Conservation (phyloP, 805 yeast species). For the Sugiyamaella boreocaroliniensis region DNA sequence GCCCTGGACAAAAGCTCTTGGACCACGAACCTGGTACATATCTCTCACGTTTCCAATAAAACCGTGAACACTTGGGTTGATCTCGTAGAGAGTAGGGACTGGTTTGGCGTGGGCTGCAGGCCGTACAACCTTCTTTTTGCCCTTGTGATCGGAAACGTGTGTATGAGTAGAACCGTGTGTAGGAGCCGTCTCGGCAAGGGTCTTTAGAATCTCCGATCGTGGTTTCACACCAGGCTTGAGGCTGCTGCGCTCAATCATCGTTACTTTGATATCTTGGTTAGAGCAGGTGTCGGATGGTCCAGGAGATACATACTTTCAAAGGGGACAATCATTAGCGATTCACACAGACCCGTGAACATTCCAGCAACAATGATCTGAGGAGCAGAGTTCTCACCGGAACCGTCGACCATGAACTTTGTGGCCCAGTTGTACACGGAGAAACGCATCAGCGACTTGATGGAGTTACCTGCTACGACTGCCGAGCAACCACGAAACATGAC, state of each 20-base stretch:
- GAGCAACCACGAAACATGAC: conserved; percentile 54
- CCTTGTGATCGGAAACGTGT: not conserved
- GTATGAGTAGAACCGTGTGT: not conserved
- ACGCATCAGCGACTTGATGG: conserved; percentile 66
- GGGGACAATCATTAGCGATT: conserved; percentile 72
- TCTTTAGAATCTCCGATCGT: not conserved
- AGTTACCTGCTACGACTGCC: conserved; percentile 68
- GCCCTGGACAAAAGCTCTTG: conserved; percentile 76
- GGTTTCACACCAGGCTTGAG: not conserved
- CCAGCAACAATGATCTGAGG: conserved; percentile 83
- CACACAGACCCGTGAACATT: conserved; percentile 71
- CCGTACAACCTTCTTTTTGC: conserved; percentile 13
- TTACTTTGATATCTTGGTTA: conserved; percentile 18
- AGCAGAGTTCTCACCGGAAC: conserved; percentile 48
- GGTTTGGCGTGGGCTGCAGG: conserved; percentile 27
- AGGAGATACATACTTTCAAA: conserved; percentile 49
- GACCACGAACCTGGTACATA: conserved; percentile 66
- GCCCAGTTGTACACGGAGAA: conserved; percentile 70
- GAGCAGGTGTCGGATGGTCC: not conserved
- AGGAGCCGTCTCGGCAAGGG: not conserved
- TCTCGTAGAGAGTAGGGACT: conserved; percentile 21
- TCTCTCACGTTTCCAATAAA: conserved; percentile 36
- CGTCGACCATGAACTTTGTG: conserved; percentile 58
- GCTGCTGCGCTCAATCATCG: conserved; percentile 23
- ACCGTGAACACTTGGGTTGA: conserved; percentile 24